Conservation (phyloP, 208 protist genomes). For the Porcisia deanei region DNA sequence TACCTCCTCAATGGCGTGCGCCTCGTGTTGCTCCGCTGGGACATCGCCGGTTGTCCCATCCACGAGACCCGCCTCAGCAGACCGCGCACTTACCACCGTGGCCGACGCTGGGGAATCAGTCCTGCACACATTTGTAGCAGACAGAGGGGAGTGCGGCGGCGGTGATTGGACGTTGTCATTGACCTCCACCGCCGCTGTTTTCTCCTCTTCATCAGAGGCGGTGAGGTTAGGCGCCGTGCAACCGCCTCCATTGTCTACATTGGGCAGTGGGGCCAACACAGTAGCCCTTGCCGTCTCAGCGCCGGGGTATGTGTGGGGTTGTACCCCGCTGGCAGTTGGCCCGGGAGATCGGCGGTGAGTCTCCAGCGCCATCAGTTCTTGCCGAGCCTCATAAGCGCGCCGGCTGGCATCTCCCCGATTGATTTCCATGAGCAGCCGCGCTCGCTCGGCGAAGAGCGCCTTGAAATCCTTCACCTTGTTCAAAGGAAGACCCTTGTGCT, state of each 20-base stretch:
- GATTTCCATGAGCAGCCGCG: constrained; percentile 55
- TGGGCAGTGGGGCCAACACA: not conserved
- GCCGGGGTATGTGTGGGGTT: constrained; percentile 15
- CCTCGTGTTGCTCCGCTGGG: constrained; percentile 9
- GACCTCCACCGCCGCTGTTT: not conserved
- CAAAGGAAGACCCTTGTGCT: constrained; percentile 22
- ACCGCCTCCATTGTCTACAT: not conserved
- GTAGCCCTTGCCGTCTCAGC: not conserved
- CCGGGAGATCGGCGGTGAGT: constrained; percentile 13
- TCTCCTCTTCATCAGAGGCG: not conserved
- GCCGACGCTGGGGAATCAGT: not conserved
- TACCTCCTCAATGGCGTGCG: constrained; percentile 35
- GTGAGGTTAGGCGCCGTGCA: not conserved
- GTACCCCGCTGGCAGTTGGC: not conserved
- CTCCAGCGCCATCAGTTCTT: constrained; percentile 80
- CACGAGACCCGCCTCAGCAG: not conserved
- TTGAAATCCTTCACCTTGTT: constrained; percentile 56
- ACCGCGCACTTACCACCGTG: not conserved
- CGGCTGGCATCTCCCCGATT: constrained; percentile 56
- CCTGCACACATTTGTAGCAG: not conserved
- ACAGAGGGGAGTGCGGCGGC: not conserved
- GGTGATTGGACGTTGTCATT: not conserved
- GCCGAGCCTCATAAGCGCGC: constrained; percentile 57
- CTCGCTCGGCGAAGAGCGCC: constrained; percentile 66
- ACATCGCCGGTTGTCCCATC: not conserved